phyloP scores from a whole-genome alignment of 2,329 filamentous ascomycete genomes.

The Sphaerulina musiva region DNA sequence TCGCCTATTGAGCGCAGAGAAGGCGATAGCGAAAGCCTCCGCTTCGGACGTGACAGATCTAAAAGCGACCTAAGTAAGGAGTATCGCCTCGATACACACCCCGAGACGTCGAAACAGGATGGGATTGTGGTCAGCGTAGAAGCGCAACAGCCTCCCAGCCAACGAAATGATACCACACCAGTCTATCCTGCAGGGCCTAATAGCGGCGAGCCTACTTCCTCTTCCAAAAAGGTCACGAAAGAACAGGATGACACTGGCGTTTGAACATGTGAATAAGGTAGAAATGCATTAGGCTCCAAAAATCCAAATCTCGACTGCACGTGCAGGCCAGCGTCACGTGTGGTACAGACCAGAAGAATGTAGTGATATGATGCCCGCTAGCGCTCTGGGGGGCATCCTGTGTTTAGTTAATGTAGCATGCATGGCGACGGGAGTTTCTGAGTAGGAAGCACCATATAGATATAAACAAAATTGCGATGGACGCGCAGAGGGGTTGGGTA shows the following conservation, averaged over 20 bases:
- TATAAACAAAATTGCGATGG: not conserved
- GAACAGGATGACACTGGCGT: slow-evolving; percentile 22
- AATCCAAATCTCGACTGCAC: too few relatives aligned
- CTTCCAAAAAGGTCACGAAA: slow-evolving; percentile 32
- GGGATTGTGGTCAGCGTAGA: slow-evolving; percentile 40
- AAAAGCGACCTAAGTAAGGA: slow-evolving; percentile 29
- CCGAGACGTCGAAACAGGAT: slow-evolving; percentile 45
- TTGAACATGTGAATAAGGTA: slow-evolving; percentile 21
- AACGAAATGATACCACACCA: slow-evolving; percentile 41
- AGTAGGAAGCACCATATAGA: not conserved
- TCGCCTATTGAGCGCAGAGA: slow-evolving; percentile 57
- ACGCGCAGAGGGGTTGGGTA: too few relatives aligned
- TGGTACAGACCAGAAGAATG: too few relatives aligned
- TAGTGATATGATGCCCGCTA: too few relatives aligned
- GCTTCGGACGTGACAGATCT: slow-evolving; percentile 26
- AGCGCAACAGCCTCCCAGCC: slow-evolving; percentile 37
- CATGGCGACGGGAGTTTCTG: not conserved
- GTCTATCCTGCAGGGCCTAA: slow-evolving; percentile 40
- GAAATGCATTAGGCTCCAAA: too few relatives aligned
- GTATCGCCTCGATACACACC: slow-evolving; percentile 44
- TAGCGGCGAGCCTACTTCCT: slow-evolving; percentile 35
- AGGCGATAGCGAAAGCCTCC: slow-evolving; percentile 30
- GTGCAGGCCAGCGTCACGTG: too few relatives aligned
- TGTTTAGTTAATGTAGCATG: not conserved
- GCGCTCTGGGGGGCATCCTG: too few relatives aligned